phyloP scores from a whole-genome alignment of 129 eudicot genomes.

The Centrapalus pauciflorus region DNA sequence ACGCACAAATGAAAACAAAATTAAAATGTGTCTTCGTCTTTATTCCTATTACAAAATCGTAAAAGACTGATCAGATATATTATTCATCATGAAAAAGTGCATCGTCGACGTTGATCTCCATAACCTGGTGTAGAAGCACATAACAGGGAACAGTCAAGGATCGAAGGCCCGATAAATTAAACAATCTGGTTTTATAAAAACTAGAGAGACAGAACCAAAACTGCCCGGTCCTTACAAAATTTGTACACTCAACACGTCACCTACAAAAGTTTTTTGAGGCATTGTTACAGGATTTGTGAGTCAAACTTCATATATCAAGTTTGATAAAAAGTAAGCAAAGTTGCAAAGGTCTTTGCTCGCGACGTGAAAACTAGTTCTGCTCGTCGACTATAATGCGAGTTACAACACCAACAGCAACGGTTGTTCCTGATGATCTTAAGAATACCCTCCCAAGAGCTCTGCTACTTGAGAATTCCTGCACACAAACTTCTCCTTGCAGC shows the following conservation, averaged over 20 bases:
- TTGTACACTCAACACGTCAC: neutral
- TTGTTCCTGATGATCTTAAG: conserved; percentile 76
- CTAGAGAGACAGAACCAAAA: neutral
- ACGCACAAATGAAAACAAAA: no score
- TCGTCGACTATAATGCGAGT: conserved; percentile 37
- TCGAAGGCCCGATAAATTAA: neutral
- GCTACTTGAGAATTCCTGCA: conserved; percentile 60
- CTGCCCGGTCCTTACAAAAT: neutral
- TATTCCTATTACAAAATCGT: no score
- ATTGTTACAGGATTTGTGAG: neutral
- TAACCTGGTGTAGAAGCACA: no score
- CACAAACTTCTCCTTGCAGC: conserved; percentile 70
- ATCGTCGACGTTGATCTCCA: no score
- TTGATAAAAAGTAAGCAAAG: neutral
- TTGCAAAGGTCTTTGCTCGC: no score
- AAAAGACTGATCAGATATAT: no score
- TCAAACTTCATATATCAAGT: neutral
- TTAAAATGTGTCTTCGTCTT: no score
- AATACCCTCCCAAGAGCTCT: conserved; percentile 90
- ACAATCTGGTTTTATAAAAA: neutral
- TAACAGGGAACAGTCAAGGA: neutral
- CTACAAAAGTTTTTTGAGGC: neutral
- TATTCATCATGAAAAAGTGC: no score
- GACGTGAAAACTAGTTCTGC: conserved; percentile 12
- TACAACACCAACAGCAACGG: conserved; percentile 86